phyloP scores from a whole-genome alignment of 2,329 filamentous ascomycete genomes.

The Alternaria sp. region DNA sequence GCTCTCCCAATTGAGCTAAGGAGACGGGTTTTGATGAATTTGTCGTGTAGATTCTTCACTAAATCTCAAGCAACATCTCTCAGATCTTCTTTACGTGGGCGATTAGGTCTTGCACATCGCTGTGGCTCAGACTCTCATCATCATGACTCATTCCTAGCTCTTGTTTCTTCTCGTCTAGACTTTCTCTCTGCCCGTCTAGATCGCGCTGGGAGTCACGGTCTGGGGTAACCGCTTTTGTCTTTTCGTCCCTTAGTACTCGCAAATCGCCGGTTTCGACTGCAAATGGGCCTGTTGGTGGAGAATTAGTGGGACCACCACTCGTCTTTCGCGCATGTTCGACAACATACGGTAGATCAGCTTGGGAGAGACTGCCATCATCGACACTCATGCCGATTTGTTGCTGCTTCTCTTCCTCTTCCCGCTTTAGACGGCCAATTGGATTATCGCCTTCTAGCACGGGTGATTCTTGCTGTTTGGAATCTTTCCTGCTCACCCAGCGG shows the following conservation, averaged over 20 bases:
- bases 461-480: constrained; percentile 16
- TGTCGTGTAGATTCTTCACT: background rate
- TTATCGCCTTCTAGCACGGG: constrained; percentile 1
- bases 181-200: constrained; percentile 1
- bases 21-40: background rate
- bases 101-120: constrained; percentile 9
- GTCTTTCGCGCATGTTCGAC: constrained; percentile 13
- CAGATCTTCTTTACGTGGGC: constrained; percentile 5
- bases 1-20: constrained; percentile 16
- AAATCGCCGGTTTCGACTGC: constrained; percentile 8
- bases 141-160: constrained; percentile 8
- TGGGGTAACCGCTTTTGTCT: background rate
- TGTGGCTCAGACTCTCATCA: constrained; percentile 1
- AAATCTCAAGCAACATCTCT: background rate
- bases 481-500: constrained; percentile 34
- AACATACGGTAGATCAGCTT: constrained; percentile 17
- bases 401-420: constrained; percentile 23
- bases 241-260: background rate
- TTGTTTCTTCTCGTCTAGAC: constrained; percentile 3
- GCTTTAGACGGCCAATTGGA: background rate
- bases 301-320: background rate
- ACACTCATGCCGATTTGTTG: constrained; percentile 29
- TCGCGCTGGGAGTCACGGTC: background rate
- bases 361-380: constrained; percentile 26
- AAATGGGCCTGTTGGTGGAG: background rate